phyloP scores from a whole-genome alignment of 108 stramenopile genomes.

The Skeletonema tropicum region DNA sequence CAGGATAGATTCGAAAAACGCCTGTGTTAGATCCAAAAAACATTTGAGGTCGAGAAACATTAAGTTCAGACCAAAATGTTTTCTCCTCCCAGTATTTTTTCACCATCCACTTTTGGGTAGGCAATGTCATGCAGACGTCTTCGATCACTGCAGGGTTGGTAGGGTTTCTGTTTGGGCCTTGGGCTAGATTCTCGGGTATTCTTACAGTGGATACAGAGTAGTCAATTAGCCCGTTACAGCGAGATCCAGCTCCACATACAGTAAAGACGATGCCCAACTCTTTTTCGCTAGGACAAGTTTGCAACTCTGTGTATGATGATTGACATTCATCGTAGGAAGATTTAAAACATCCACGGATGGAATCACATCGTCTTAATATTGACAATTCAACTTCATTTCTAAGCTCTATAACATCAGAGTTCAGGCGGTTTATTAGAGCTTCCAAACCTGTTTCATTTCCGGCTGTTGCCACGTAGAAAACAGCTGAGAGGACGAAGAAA shows the following conservation, averaged over 20 bases:
- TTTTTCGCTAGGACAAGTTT: conserved; percentile 25
- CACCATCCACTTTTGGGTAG: conserved; percentile 41
- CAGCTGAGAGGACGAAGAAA: background rate
- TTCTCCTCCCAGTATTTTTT: conserved; percentile 31
- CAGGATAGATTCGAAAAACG: conserved; percentile 65
- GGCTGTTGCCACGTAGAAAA: background rate
- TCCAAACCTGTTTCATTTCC: conserved; percentile 9
- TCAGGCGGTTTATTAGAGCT: conserved; percentile 31
- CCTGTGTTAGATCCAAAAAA: conserved; percentile 61
- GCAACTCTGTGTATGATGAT: conserved; percentile 21
- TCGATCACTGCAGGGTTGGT: conserved; percentile 38
- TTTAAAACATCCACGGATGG: conserved; percentile 23
- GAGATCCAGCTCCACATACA: conserved; percentile 28
- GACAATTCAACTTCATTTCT: conserved; percentile 43
- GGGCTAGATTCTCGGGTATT: conserved; percentile 16
- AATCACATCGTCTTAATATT: conserved; percentile 32
- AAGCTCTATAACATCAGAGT: conserved; percentile 44
- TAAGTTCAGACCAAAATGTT: conserved; percentile 32
- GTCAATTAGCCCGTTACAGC: conserved; percentile 43
- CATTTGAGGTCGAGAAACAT: conserved; percentile 47
- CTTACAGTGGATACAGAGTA: conserved; percentile 27
- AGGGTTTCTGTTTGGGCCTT: conserved; percentile 28
- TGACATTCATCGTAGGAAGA: conserved; percentile 44
- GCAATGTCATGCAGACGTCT: conserved; percentile 29
- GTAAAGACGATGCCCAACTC: conserved; percentile 30